Evolutionary conservation across 352 stramenopile genomes (phyloP), one percentile per base, ranked within the genome.

Genomic region (Pythium brachiatum): DNA sequence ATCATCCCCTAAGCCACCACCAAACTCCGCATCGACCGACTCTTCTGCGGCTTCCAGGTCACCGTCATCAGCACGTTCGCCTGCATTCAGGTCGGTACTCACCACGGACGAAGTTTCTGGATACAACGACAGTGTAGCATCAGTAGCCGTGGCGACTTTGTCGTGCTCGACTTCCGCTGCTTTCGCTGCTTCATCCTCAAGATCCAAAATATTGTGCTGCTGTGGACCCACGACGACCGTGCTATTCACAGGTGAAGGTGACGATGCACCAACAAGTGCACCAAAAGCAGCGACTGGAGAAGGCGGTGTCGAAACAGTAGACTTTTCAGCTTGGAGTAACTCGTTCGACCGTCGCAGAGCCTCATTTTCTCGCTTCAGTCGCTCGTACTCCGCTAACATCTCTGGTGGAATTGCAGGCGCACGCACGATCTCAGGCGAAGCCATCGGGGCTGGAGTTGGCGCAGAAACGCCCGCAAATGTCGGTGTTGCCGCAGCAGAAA

Each of bases 341-440:
- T 88, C 79, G 29, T 91, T 91, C 18, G 80, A 91, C 18, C 72
- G 72, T 16, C 79, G 82, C 18, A 91, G 69, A 20, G 65, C 62
- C 51, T 88, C 76, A 60, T 91, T 91, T 39, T 91, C 82, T 21
- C 69, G 69, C 68, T 78, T 87, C 16, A 91, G 66, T 1, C 80
- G 78, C 51, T 89, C 82, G 52, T 86, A 86, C 48, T 89, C 82
- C 23, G 69, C 62, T 62, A 89, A 36, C 2, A 91, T 54, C 4
- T 81, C 79, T 11, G 50, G 23, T 41, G 65, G 64, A 5, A 74
- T 55, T 3, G 27, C 53, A 66, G 64, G 18, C 0, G 56, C 23
- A 9, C 5, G 29, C 29, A 34, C 9, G 29, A 34, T 34, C 29
- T 34, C 29, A 34, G 29, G 29, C 9, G 29, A 34, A 34, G 5